phyloP scores from a whole-genome alignment of 306 rosid genomes.

The Mimosa pudica region DNA sequence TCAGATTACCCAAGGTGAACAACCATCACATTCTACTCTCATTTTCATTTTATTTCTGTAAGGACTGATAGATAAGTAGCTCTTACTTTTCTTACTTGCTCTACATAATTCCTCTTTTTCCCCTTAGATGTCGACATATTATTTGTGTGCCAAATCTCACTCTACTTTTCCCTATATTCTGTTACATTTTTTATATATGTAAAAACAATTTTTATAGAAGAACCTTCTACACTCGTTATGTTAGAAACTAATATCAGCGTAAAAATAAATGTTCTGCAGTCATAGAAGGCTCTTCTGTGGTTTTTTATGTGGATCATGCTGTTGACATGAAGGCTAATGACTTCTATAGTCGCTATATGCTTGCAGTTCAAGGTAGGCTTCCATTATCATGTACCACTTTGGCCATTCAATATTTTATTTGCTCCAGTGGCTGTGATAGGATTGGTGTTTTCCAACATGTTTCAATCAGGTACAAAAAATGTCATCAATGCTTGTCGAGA shows the following conservation, averaged over 20 bases:
- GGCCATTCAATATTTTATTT: conserved; percentile 5
- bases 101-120: too few species aligned
- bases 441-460: conserved; percentile 28
- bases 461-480: conserved; percentile 77
- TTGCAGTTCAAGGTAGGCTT: conserved; percentile 73
- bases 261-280: conserved; percentile 53
- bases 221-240: background rate
- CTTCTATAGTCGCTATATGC: conserved; percentile 57
- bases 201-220: too few species aligned
- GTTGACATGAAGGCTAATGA: conserved; percentile 45
- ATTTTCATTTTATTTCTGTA: background rate
- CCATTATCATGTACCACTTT: conserved; percentile 1
- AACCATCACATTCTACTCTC: background rate
- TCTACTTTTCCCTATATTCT: too few species aligned
- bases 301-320: conserved; percentile 64
- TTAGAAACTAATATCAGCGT: conserved; percentile 32
- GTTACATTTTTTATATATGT: too few species aligned
- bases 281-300: conserved; percentile 77
- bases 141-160: too few species aligned
- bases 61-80: too few species aligned
- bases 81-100: too few species aligned
- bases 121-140: too few species aligned
- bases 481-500: conserved; percentile 80
- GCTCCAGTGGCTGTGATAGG: background rate
- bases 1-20: conserved; percentile 53